Percentiles rank a stretch among this genome's conserved stretches.
Evolutionary conservation across 257 asterid genomes (phyloP).

Genomic region (Solanum dulcamara): DNA sequence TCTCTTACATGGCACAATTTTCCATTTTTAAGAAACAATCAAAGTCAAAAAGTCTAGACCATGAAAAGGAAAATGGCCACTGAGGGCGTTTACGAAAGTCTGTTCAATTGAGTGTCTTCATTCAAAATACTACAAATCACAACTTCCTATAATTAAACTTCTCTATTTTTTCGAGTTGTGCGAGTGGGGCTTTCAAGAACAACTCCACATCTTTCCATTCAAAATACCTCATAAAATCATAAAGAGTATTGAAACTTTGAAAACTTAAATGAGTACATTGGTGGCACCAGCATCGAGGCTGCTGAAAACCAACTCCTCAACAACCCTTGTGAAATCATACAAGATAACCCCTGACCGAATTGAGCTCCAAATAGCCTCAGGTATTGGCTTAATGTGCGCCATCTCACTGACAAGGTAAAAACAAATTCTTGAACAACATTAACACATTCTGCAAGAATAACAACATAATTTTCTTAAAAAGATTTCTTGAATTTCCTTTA

Average conservation of each 20-base stretch:
- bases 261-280: constrained; percentile 28
- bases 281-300: constrained; percentile 88
- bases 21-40: background rate
- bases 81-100: background rate
- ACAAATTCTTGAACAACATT: background rate
- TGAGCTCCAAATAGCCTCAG: constrained; percentile 53
- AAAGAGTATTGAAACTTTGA: too few relatives aligned
- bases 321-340: constrained; percentile 67
- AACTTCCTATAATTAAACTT: too few relatives aligned
- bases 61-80: background rate
- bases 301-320: constrained; percentile 79
- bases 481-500: background rate
- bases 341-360: constrained; percentile 67
- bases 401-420: constrained; percentile 14
- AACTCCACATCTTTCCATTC: background rate
- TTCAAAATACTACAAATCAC: background rate
- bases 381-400: constrained; percentile 61
- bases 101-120: background rate
- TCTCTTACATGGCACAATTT: background rate
- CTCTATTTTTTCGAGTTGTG: background rate
- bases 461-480: background rate
- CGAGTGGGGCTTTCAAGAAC: background rate
- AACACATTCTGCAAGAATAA: background rate
- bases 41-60: background rate
- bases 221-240: background rate